Percentiles rank a stretch among this genome's conserved stretches.
phyloP scores from a whole-genome alignment of 129 eudicot genomes.

The Gnaphalium uliginosum region DNA sequence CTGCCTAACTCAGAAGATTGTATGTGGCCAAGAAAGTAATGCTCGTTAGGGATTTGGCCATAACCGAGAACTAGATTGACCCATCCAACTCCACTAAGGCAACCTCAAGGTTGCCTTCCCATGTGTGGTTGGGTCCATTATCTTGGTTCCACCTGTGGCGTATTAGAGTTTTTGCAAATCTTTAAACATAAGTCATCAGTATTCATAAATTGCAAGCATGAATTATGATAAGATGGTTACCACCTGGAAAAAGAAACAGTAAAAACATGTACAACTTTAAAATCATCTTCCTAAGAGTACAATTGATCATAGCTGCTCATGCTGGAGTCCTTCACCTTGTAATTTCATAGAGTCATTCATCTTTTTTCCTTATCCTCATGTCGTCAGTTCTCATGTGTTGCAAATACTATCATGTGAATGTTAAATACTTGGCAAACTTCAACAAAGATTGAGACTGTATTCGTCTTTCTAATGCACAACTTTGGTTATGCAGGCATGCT shows the following conservation, averaged over 20 bases:
- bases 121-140: neutral
- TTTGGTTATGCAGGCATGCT: slow-evolving; percentile 57
- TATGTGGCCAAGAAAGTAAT: neutral
- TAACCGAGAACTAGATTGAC: neutral
- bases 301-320: neutral
- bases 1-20: neutral
- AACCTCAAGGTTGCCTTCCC: neutral
- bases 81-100: neutral
- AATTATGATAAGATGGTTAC: neutral
- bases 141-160: neutral
- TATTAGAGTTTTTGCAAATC: neutral
- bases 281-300: neutral
- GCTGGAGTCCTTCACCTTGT: neutral
- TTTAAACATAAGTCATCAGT: neutral
- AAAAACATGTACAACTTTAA: neutral
- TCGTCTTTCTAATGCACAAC: slow-evolving; percentile 7
- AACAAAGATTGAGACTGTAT: neutral
- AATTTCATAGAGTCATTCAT: neutral
- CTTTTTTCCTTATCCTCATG: neutral
- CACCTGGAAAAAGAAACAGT: neutral
- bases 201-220: neutral
- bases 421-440: neutral
- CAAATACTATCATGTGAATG: no score
- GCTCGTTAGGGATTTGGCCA: neutral
- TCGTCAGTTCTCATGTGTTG: neutral